A percentile compares a stretch with the other conserved stretches of the same genome.
These are phyloP conservation scores for Pisolithus tinctorius DNA, from an alignment of 768 basidiomycete genomes.

Conservation along the genomic window DNA sequence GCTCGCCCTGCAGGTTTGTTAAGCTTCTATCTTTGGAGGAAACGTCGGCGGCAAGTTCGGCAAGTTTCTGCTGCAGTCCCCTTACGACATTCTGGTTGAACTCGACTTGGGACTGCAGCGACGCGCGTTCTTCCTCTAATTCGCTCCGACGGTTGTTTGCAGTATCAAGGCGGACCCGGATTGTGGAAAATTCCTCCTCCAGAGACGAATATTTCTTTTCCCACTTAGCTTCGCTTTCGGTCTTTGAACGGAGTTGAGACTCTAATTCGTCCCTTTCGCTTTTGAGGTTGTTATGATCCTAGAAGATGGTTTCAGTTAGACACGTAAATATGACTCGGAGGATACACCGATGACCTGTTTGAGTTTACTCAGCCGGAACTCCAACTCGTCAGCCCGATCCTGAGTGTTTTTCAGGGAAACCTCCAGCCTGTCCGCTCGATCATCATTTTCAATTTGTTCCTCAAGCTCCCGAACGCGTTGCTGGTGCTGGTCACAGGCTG, in stretches of 20 bases:
- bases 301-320: slow-evolving; percentile 2
- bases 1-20: slow-evolving; percentile 57
- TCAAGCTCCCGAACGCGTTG: slow-evolving; percentile 64
- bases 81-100: slow-evolving; percentile 40
- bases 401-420: slow-evolving; percentile 69
- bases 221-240: slow-evolving; percentile 43
- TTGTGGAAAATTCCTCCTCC: slow-evolving; percentile 31
- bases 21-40: slow-evolving; percentile 48
- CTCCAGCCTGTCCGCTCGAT: slow-evolving; percentile 71
- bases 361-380: slow-evolving; percentile 72
- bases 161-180: slow-evolving; percentile 38
- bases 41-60: slow-evolving; percentile 48
- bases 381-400: slow-evolving; percentile 76
- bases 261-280: slow-evolving; percentile 54
- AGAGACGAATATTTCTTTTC: slow-evolving; percentile 42
- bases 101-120: slow-evolving; percentile 42
- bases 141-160: slow-evolving; percentile 40
- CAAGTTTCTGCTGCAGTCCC: slow-evolving; percentile 55
- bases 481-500: slow-evolving; percentile 47
- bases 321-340: background rate
- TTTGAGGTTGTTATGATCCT: slow-evolving; percentile 57
- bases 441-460: slow-evolving; percentile 79
- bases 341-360: slow-evolving; percentile 51
- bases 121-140: slow-evolving; percentile 43
- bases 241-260: slow-evolving; percentile 34